Evolutionary conservation across 2,329 filamentous ascomycete genomes (phyloP), one percentile per base, ranked within the genome.

Genomic region (Lecanicillium sp.): DNA sequence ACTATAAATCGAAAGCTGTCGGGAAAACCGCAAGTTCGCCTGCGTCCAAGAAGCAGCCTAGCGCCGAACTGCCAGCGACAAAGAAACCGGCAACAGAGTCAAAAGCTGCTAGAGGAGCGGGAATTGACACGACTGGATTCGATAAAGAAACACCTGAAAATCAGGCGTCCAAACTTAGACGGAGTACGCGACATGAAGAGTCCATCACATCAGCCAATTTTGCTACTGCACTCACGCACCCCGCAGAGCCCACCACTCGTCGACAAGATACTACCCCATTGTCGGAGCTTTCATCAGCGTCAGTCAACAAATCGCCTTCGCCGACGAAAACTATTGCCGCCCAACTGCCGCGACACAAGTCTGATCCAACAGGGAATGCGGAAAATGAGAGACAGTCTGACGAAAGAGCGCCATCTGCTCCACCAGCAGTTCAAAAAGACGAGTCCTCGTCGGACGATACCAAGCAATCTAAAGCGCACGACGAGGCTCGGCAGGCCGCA

Each of bases 51-150:
- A 21, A 29, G 40, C 20, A 48, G 15, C 24, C 20, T 33, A 19
- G 3, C 51, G 5, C 33, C 50, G 14, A 41, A 44, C 43, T 33
- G n/a, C 39, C 23, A 36, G 29, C 12, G 56, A 12, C n/a, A 4
- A 15, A 41, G 8, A 33, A 37, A 2, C 26, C 51, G 26, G 24
- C 42, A 50, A 48, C 43, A 39, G 55, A 5, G 50, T 51, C 26
- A 54, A 54, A 39, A 51, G 55, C 14, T 51, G 45, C 41, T 2
- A 43, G 51, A n/a, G 55, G 50, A 19, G 58, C 63, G 3, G 61
- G 61, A 7, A 59, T 72, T n/a, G 70, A 73, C 39, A 60, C 56
- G 21, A 65, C 65, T 3, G 69, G 64, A 15, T 73, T 74, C 52
- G 56, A 67, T 26, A 59, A 60, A 17, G 63, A 66, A 24, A 56